Base-by-base conservation (phyloP, 805 yeast genomes). In the Pichia paraexigua region DNA sequence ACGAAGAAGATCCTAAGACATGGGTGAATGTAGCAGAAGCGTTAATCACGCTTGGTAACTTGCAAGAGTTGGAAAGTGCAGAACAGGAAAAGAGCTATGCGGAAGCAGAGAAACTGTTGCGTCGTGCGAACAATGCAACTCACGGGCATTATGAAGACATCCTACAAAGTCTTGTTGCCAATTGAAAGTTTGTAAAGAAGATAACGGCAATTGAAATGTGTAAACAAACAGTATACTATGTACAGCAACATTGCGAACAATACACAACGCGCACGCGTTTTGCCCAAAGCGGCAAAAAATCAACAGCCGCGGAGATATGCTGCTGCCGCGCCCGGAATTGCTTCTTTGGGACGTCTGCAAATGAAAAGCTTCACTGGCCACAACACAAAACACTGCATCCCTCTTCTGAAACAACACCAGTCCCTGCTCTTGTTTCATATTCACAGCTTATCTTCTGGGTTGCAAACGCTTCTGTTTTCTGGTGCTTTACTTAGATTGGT, bases 1-100 rank as follows among this genome's bases (percentile, higher is more conserved):
- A 80, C 47, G 82, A 79, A 20, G 87, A 83, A 45, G 88, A 85
- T 41, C 95, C 95, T 0, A 84, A 83, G 53, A 74, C 85, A 6
- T 85, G 92, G 87, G 95, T 83, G 13, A 78, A 80, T 61, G 75
- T 86, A 45, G 96, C 97, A 1, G 98, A 92, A 66, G 91, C 95
- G 1, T 72, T 80, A 60, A 87, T 92, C 37, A 79, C 85, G 17
- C 69, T 87, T 58, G 97, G 91, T 17, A 91, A 90, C 59, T 64
- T 90, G 47, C 73, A 76, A 54, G 87, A 83, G 10, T 69, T 78
- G 25, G 89, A 84, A 27, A 74, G 84, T 48, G 69, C 71, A 35
- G 85, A 83, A 43, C 96, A 89, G 68, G 87, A 84, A 53, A 60
- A 72, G 6, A 70, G 77, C 47, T 91, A 91, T 64, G 65, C 67